phyloP scores from a whole-genome alignment of 2,329 filamentous ascomycete species.

The Didymellaceae sp. region DNA sequence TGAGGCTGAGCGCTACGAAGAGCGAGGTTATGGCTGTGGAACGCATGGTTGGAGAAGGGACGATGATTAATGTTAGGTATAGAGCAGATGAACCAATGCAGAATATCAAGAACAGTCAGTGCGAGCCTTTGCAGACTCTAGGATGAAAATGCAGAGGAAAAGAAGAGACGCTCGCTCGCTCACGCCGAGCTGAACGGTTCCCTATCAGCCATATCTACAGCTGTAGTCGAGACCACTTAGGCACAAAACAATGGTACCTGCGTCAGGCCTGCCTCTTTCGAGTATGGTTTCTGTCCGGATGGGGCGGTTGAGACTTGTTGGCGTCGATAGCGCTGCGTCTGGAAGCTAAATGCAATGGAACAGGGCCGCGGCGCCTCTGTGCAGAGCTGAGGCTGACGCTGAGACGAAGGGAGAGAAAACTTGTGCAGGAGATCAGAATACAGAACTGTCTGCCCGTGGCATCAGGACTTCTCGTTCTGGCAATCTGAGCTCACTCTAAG shows the following conservation, averaged over 20 bases:
- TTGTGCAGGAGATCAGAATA: not conserved
- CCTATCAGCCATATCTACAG: constrained; percentile 12
- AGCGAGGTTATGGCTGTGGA: constrained; percentile 10
- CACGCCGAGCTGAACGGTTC: constrained; percentile 6
- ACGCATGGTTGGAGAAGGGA: constrained; percentile 1
- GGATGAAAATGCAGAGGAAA: not conserved
- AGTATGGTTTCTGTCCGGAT: constrained; percentile 9
- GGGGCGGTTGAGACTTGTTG: constrained; percentile 15
- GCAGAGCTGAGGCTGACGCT: constrained; percentile 18
- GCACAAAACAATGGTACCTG: constrained; percentile 18
- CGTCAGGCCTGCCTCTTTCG: constrained; percentile 3
- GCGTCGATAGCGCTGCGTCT: constrained; percentile 13
- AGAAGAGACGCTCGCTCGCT: not conserved
- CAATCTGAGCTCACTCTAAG: too few species aligned
- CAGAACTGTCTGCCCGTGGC: too few species aligned
- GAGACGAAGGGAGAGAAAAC: not conserved
- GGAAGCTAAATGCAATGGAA: constrained; percentile 9
- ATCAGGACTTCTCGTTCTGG: too few species aligned
- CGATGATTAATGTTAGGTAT: not conserved
- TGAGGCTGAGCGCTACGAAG: constrained; percentile 10
- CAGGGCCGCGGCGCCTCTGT: constrained; percentile 10
- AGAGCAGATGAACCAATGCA: too few species aligned
- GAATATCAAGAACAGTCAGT: too few species aligned
- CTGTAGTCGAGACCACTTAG: constrained; percentile 13
- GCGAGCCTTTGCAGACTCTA: not conserved